Percentiles rank a stretch among this genome's conserved stretches.
Conservation (phyloP, 176 grass and related monocot species). For the Raddia distichophylla region DNA sequence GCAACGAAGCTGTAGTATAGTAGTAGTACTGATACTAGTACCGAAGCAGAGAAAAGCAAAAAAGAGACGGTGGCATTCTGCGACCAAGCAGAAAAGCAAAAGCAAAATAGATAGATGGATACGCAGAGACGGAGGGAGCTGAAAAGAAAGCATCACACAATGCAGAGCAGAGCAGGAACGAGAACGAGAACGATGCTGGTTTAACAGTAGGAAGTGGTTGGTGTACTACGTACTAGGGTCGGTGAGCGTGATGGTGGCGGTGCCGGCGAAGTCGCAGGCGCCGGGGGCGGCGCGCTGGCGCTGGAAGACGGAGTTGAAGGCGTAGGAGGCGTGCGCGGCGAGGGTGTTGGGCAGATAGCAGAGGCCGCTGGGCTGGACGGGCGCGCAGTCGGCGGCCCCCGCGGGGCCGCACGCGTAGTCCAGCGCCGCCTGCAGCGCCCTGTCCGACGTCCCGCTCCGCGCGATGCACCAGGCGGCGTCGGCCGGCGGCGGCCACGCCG, state of each 20-base stretch:
- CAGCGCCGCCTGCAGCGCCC: slow-evolving; percentile 54
- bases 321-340: slow-evolving; percentile 83
- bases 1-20: neutral
- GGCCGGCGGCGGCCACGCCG: neutral
- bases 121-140: neutral
- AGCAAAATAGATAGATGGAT: slow-evolving; percentile 33
- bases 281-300: slow-evolving; percentile 57
- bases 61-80: slow-evolving; percentile 33
- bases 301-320: slow-evolving; percentile 84
- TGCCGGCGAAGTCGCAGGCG: slow-evolving; percentile 80
- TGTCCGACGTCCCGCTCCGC: slow-evolving; percentile 39
- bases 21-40: neutral
- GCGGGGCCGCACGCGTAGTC: slow-evolving; percentile 73
- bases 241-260: slow-evolving; percentile 71
- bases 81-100: slow-evolving; percentile 42
- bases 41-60: slow-evolving; percentile 43
- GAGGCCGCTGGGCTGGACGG: slow-evolving; percentile 57
- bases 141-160: neutral
- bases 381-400: slow-evolving; percentile 66
- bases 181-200: neutral
- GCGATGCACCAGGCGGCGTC: slow-evolving; percentile 68
- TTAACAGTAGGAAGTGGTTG: too few species aligned
- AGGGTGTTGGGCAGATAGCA: slow-evolving; percentile 86
- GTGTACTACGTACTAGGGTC: slow-evolving; percentile 60
- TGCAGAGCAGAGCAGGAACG: neutral